Percentiles rank a stretch among this genome's conserved stretches.
Conservation (phyloP, 164 flowering plant species). For the Vitis rupestris region DNA sequence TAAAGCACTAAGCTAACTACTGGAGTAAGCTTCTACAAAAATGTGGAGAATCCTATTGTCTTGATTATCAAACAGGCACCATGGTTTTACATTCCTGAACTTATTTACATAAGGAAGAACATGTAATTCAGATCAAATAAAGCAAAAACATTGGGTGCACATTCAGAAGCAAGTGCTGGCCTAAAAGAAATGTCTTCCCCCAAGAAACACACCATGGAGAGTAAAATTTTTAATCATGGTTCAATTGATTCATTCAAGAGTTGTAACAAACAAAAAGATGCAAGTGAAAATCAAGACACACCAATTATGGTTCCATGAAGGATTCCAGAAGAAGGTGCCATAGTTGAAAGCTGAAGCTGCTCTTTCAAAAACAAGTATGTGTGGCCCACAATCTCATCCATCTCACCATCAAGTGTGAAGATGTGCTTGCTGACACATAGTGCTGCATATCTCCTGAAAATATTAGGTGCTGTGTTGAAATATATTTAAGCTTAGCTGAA, state of each 20-base stretch:
- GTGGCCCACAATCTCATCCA: slow-evolving; percentile 82
- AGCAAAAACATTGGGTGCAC: too few relatives aligned
- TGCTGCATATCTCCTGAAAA: slow-evolving; percentile 73
- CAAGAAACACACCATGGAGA: too few relatives aligned
- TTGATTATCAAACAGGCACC: not conserved
- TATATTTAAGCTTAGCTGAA: not conserved
- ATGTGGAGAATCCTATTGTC: too few relatives aligned
- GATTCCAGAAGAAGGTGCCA: slow-evolving; percentile 63
- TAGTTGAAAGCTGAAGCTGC: slow-evolving; percentile 61
- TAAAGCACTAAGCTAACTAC: too few relatives aligned
- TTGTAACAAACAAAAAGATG: not conserved
- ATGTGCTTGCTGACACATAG: slow-evolving; percentile 56
- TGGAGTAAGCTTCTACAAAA: too few relatives aligned
- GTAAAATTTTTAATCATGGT: too few relatives aligned
- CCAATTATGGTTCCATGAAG: slow-evolving; percentile 88
- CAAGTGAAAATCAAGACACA: slow-evolving; percentile 13
- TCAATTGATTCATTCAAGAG: not conserved
- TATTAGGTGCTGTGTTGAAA: not conserved
- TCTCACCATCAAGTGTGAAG: slow-evolving; percentile 45
- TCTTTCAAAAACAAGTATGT: slow-evolving; percentile 71
- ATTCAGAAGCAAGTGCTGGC: too few relatives aligned
- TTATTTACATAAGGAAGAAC: too few relatives aligned
- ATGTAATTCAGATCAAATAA: too few relatives aligned
- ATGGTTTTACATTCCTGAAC: not conserved
- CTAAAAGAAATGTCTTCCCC: too few relatives aligned